These are phyloP conservation scores for Leucocoprinus birnbaumii DNA, from an alignment of 768 basidiomycete genomes.

Conservation along the genomic window DNA sequence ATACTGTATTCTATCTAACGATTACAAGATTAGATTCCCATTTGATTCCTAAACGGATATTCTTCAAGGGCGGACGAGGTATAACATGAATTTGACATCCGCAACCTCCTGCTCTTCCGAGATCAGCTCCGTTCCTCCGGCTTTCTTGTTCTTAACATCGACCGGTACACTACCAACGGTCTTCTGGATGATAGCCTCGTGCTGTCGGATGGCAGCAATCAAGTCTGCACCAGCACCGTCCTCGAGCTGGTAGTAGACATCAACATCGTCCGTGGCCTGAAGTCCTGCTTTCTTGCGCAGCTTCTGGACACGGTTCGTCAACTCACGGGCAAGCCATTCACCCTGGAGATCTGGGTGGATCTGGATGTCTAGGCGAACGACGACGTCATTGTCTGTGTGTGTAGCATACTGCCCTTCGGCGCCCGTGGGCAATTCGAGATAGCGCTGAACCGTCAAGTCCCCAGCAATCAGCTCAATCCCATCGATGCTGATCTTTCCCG, in stretches of 20 bases:
- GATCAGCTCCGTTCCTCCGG: slow-evolving; percentile 52
- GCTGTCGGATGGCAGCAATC: slow-evolving; percentile 57
- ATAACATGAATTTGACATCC: slow-evolving; percentile 74
- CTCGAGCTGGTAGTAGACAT: slow-evolving; percentile 82
- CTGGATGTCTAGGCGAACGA: slow-evolving; percentile 88
- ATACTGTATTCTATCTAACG: slow-evolving; percentile 17
- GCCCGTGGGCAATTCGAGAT: slow-evolving; percentile 72
- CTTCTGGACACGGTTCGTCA: slow-evolving; percentile 93
- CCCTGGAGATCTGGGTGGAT: slow-evolving; percentile 82
- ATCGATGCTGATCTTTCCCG: slow-evolving; percentile 79
- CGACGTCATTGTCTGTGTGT: slow-evolving; percentile 93
- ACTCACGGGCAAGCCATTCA: slow-evolving; percentile 86
- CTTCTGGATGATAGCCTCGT: slow-evolving; percentile 68
- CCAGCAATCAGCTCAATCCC: slow-evolving; percentile 88
- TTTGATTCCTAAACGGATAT: too few species aligned
- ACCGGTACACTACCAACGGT: slow-evolving; percentile 72
- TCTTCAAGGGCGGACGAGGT: slow-evolving; percentile 56
- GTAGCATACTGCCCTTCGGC: slow-evolving; percentile 69
- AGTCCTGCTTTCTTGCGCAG: slow-evolving; percentile 94
- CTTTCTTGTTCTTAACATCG: slow-evolving; percentile 51
- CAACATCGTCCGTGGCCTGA: slow-evolving; percentile 91
- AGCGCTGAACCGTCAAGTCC: slow-evolving; percentile 90
- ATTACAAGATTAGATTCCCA: slow-evolving; percentile 19
- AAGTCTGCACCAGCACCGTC: slow-evolving; percentile 64
- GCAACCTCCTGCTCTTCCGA: slow-evolving; percentile 89